Conservation (phyloP, 768 basidiomycete species). For the Tremella fuciformis region DNA sequence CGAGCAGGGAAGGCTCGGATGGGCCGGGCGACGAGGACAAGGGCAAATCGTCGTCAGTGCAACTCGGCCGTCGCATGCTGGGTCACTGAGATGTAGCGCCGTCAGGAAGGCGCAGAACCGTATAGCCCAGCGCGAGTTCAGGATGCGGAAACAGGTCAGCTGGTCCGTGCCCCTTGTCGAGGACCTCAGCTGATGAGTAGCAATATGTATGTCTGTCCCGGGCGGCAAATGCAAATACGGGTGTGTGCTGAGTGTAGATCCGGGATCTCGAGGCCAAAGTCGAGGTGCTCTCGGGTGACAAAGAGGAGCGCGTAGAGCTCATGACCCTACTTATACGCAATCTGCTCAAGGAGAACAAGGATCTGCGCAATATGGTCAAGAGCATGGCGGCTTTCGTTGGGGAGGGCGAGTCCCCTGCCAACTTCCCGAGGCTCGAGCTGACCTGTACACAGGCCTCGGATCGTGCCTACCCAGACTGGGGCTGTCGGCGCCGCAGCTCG, state of each 20-base stretch:
- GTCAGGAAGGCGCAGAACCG: slow-evolving; percentile 50
- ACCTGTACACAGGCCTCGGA: slow-evolving; percentile 36
- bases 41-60: slow-evolving; percentile 3
- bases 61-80: slow-evolving; percentile 1
- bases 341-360: slow-evolving; percentile 84
- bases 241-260: slow-evolving; percentile 59
- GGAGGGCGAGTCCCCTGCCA: slow-evolving; percentile 64
- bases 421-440: not conserved
- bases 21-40: slow-evolving; percentile 12
- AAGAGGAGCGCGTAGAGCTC: slow-evolving; percentile 81
- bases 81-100: slow-evolving; percentile 1
- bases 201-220: slow-evolving; percentile 33
- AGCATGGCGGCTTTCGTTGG: slow-evolving; percentile 77
- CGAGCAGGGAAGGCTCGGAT: slow-evolving; percentile 9
- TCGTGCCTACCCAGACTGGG: slow-evolving; percentile 50
- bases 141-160: slow-evolving; percentile 84
- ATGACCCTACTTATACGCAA: slow-evolving; percentile 77
- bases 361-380: slow-evolving; percentile 72
- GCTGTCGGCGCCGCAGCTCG: slow-evolving; percentile 61
- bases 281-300: slow-evolving; percentile 87
- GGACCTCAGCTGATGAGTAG: slow-evolving; percentile 12
- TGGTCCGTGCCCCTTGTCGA: too few relatives aligned
- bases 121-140: slow-evolving; percentile 86
- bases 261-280: slow-evolving; percentile 92
- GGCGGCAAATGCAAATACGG: not conserved